Evolutionary conservation across 192 early-diverging fungal genomes (phyloP).

Genomic region (Coemansia asiatica): DNA sequence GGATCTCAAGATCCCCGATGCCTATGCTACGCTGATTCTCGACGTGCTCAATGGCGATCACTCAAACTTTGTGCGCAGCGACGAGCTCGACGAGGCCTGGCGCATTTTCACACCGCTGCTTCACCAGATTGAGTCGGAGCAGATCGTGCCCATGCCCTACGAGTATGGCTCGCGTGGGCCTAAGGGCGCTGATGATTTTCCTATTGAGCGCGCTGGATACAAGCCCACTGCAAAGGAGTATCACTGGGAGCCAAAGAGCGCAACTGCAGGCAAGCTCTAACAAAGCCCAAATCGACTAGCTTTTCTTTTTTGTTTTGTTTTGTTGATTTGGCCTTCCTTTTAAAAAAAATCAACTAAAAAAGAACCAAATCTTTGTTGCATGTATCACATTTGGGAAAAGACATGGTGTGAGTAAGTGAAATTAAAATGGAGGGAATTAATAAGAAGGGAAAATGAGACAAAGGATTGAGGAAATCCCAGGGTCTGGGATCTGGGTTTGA

Average conservation of each 20-base stretch:
- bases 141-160: slow-evolving; percentile 71
- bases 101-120: slow-evolving; percentile 96
- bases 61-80: slow-evolving; percentile 91
- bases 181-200: slow-evolving; percentile 69
- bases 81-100: slow-evolving; percentile 96
- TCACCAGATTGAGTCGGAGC: slow-evolving; percentile 77
- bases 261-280: slow-evolving; percentile 23
- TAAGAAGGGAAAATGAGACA: not conserved
- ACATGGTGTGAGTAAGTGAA: not conserved
- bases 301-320: not conserved
- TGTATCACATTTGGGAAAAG: not conserved
- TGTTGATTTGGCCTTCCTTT: not conserved
- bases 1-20: slow-evolving; percentile 91
- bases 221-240: slow-evolving; percentile 49
- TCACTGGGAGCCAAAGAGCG: slow-evolving; percentile 52
- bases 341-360: not conserved
- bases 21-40: slow-evolving; percentile 94
- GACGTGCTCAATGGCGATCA: slow-evolving; percentile 91
- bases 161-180: slow-evolving; percentile 85
- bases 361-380: not conserved
- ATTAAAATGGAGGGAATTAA: not conserved
- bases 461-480: not conserved
- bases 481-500: not conserved
- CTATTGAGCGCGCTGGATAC: slow-evolving; percentile 51
- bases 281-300: not conserved